A percentile compares a stretch with the other conserved stretches of the same genome.
Evolutionary conservation across 2,329 filamentous ascomycete genomes (phyloP).

Genomic region (Ophiostoma quercus): DNA sequence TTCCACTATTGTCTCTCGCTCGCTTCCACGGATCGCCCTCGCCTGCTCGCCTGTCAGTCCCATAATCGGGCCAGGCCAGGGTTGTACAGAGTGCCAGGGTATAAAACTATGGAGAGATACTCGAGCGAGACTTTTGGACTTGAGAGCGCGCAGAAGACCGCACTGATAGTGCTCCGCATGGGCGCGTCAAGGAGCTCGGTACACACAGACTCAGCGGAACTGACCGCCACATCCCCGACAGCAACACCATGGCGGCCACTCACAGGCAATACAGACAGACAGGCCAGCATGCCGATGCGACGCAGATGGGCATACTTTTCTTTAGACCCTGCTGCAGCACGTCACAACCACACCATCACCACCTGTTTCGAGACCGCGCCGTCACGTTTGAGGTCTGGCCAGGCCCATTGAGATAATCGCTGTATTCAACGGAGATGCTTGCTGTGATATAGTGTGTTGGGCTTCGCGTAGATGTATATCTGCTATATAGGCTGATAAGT

Average conservation of each 20-base stretch:
- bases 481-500: background rate
- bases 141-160: background rate
- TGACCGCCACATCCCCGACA: constrained; percentile 2
- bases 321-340: too few relatives aligned
- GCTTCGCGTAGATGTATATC: too few relatives aligned
- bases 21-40: background rate
- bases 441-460: too few relatives aligned
- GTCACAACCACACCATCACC: background rate
- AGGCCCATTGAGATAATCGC: too few relatives aligned
- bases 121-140: too few relatives aligned
- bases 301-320: background rate
- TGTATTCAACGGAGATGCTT: too few relatives aligned
- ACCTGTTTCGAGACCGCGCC: background rate
- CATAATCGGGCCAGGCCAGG: background rate
- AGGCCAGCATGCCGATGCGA: background rate
- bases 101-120: too few relatives aligned
- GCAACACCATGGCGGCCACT: background rate
- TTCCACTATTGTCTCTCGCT: background rate
- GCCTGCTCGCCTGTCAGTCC: background rate
- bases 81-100: background rate
- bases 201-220: background rate
- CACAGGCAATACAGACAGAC: background rate
- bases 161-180: background rate
- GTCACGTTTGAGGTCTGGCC: background rate
- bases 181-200: background rate